Percentiles rank a stretch among this genome's conserved stretches.
Conservation (phyloP, 768 basidiomycete species). For the Podaxis pistillaris region DNA sequence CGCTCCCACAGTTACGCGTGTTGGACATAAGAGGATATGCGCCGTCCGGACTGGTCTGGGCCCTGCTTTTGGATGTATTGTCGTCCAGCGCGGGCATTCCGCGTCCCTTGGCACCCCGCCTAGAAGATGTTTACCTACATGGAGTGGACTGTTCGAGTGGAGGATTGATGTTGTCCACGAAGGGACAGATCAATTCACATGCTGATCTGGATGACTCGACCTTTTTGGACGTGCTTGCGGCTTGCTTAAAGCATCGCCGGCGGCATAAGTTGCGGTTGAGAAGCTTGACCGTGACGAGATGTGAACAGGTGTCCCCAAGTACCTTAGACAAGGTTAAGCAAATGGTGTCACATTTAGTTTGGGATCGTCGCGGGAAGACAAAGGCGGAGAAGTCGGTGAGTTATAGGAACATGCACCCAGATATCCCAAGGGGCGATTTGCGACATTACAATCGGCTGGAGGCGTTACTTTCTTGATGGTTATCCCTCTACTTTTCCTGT, state of each 20-base stretch:
- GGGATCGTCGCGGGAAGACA: constrained; percentile 29
- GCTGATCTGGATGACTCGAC: constrained; percentile 38
- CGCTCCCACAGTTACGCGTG: constrained; percentile 31
- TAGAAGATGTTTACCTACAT: constrained; percentile 38
- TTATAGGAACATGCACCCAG: constrained; percentile 27
- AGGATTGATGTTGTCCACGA: constrained; percentile 37
- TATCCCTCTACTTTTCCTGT: not conserved
- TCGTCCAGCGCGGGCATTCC: not conserved
- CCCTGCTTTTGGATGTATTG: constrained; percentile 36
- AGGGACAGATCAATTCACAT: constrained; percentile 30
- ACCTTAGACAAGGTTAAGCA: constrained; percentile 25
- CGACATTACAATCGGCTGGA: constrained; percentile 35
- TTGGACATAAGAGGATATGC: constrained; percentile 34
- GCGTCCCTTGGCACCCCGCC: constrained; percentile 29
- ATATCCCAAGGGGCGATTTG: constrained; percentile 14
- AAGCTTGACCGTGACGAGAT: constrained; percentile 35
- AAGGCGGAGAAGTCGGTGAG: constrained; percentile 27
- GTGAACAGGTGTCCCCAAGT: constrained; percentile 26
- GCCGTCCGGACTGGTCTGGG: constrained; percentile 40
- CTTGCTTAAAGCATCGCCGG: constrained; percentile 29
- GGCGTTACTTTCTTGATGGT: constrained; percentile 21
- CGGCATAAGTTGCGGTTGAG: constrained; percentile 27
- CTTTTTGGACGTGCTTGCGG: constrained; percentile 37
- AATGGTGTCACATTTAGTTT: constrained; percentile 31
- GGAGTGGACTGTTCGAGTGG: constrained; percentile 38